Evolutionary conservation across 83 land plant genomes (phyloP).

Genomic region (Thuja plicata): DNA sequence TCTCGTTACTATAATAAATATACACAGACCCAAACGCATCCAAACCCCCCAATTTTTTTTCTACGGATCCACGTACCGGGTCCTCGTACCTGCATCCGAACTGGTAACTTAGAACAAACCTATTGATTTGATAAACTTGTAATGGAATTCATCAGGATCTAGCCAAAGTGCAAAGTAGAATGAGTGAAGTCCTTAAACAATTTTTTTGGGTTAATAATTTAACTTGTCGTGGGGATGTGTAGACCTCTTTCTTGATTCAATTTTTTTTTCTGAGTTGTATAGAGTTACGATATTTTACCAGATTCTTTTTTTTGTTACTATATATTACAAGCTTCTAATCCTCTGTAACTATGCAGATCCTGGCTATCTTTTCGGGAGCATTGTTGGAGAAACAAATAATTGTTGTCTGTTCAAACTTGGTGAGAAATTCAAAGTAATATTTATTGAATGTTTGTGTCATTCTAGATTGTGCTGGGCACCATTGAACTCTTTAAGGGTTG

Average conservation of each 20-base stretch:
- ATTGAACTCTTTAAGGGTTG: neutral
- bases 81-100: too few relatives aligned
- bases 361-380: slow-evolving; percentile 61
- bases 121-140: neutral
- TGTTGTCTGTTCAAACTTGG: slow-evolving; percentile 71
- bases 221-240: neutral
- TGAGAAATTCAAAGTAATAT: slow-evolving; percentile 8
- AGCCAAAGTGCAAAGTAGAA: neutral
- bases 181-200: neutral
- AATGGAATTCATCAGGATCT: neutral
- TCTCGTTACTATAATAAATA: too few relatives aligned
- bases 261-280: neutral
- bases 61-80: too few relatives aligned
- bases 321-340: neutral
- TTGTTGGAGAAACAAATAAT: slow-evolving; percentile 73
- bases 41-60: too few relatives aligned
- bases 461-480: neutral
- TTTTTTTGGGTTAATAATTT: neutral
- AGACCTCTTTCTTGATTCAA: neutral
- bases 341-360: slow-evolving; percentile 25
- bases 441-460: neutral
- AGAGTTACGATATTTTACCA: neutral
- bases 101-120: too few relatives aligned
- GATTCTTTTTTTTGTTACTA: neutral
- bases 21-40: too few relatives aligned